phyloP scores from a whole-genome alignment of 257 asterid species.

The Lantana camara region DNA sequence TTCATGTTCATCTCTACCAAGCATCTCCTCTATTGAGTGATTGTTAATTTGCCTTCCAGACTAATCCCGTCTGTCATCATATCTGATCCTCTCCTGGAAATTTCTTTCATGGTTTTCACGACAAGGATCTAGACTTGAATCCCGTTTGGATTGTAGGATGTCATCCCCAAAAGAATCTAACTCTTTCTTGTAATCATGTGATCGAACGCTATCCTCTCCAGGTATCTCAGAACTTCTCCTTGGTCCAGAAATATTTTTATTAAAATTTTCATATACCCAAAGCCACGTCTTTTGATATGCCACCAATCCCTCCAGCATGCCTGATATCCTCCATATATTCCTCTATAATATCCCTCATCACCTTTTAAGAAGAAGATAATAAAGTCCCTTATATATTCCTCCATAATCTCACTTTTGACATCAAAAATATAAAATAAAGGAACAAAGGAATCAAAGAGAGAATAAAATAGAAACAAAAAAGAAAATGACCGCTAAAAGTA shows the following conservation, averaged over 20 bases:
- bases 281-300: conserved; percentile 39
- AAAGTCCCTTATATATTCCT: conserved; percentile 2
- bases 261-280: conserved; percentile 38
- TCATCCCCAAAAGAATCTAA: conserved; percentile 32
- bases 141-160: conserved; percentile 33
- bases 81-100: conserved; percentile 34
- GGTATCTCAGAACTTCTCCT: conserved; percentile 33
- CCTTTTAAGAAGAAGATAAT: conserved; percentile 42
- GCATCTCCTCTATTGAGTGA: conserved; percentile 29
- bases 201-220: conserved; percentile 31
- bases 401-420: too few relatives aligned
- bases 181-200: conserved; percentile 40
- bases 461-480: conserved; percentile 8
- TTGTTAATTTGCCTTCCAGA: conserved; percentile 30
- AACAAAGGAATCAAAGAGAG: neutral
- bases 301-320: conserved; percentile 49
- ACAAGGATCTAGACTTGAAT: conserved; percentile 37
- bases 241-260: conserved; percentile 30
- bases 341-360: conserved; percentile 77
- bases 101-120: conserved; percentile 34
- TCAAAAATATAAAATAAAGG: too few relatives aligned
- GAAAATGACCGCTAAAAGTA: conserved; percentile 60
- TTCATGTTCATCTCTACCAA: conserved; percentile 35
- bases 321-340: conserved; percentile 83
- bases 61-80: conserved; percentile 31